Evolutionary conservation across 768 basidiomycete genomes (phyloP).

Genomic region (Boletales sp.): DNA sequence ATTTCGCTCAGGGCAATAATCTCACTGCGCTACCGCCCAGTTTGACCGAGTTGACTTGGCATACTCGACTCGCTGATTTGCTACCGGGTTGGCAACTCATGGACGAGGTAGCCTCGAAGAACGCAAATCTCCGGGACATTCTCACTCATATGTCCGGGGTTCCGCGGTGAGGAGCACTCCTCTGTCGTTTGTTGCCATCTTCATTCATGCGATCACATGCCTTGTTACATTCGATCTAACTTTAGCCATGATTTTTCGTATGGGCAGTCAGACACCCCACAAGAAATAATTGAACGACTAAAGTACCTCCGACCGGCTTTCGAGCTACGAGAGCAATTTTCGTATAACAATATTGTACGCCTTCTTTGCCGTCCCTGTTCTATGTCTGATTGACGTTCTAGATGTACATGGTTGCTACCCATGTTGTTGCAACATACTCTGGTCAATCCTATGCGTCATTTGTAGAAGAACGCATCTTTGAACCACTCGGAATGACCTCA

Average conservation of each 20-base stretch:
- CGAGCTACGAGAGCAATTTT: constrained; percentile 35
- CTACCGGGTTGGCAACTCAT: constrained; percentile 42
- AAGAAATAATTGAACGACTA: constrained; percentile 23
- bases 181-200: constrained; percentile 4
- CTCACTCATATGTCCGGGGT: constrained; percentile 42
- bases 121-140: constrained; percentile 33
- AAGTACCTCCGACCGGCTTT: constrained; percentile 29
- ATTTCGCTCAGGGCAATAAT: constrained; percentile 36
- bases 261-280: constrained; percentile 24
- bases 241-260: constrained; percentile 35
- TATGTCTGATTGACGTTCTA: constrained; percentile 18
- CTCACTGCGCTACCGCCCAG: constrained; percentile 31
- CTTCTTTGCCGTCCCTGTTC: constrained; percentile 23
- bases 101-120: constrained; percentile 37
- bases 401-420: constrained; percentile 37
- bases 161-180: constrained; percentile 23
- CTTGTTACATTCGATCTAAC: neutral
- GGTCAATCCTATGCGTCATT: constrained; percentile 36
- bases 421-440: constrained; percentile 35
- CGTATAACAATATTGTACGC: constrained; percentile 38
- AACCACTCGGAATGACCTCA: constrained; percentile 37
- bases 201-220: neutral
- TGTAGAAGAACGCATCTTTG: constrained; percentile 40
- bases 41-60: constrained; percentile 31
- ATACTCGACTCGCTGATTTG: constrained; percentile 35